Percentiles rank a stretch among this genome's conserved stretches.
Conservation (phyloP, 2,329 filamentous ascomycete species). For the Niveomyces coronatus region DNA sequence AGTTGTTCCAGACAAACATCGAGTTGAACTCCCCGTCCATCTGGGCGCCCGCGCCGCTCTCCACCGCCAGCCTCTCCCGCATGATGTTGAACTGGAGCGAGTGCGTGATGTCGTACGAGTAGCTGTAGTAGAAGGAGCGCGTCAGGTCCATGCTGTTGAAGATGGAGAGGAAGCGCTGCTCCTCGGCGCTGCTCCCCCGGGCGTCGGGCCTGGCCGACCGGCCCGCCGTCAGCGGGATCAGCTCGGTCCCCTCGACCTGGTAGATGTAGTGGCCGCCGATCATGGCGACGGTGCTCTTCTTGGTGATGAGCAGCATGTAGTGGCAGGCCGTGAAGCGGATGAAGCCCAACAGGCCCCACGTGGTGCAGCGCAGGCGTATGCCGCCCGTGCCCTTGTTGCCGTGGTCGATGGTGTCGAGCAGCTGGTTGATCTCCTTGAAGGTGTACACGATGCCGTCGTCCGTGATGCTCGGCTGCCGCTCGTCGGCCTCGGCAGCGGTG, state of each 20-base stretch:
- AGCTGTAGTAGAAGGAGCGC: constrained; percentile 94
- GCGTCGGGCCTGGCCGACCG: constrained; percentile 62
- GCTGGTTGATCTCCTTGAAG: constrained; percentile 81
- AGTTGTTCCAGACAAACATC: constrained; percentile 98
- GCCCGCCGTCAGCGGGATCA: constrained; percentile 74
- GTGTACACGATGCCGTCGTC: constrained; percentile 95
- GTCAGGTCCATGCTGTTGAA: constrained; percentile 85
- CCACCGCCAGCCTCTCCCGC: constrained; percentile 62
- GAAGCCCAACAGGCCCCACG: constrained; percentile 91
- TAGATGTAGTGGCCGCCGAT: constrained; percentile 94
- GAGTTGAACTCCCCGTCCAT: constrained; percentile 63
- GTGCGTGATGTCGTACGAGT: constrained; percentile 90
- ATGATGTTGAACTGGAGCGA: constrained; percentile 89
- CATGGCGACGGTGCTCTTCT: constrained; percentile 92
- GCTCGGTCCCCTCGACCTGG: constrained; percentile 85
- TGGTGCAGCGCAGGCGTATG: constrained; percentile 77
- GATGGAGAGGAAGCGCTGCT: constrained; percentile 79
- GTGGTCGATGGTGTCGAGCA: constrained; percentile 91
- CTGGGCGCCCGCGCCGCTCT: constrained; percentile 49
- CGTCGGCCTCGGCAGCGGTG: constrained; percentile 65
- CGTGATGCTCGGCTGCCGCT: constrained; percentile 71
- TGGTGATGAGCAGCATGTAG: constrained; percentile 95
- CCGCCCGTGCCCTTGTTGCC: constrained; percentile 88
- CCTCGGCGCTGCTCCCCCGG: constrained; percentile 60
- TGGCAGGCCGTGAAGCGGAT: constrained; percentile 92